Evolutionary conservation across 441 rosid genomes (phyloP).

Genomic region (Syzygium syzygioides): DNA sequence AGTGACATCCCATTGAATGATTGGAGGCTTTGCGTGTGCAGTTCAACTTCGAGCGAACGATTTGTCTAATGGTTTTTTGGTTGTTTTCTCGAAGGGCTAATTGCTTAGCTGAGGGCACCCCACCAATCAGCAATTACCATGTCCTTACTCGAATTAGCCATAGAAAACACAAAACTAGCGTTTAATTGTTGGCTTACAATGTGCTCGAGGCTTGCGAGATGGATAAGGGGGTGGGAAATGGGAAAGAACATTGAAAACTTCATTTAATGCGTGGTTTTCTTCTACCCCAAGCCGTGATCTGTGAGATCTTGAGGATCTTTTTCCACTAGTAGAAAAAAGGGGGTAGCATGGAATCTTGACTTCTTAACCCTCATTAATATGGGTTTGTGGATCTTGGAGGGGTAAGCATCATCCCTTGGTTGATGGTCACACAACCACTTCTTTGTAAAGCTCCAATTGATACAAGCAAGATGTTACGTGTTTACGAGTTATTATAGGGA

Average conservation of each 20-base stretch:
- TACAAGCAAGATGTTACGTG: neutral
- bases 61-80: neutral
- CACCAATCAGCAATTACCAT: neutral
- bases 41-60: neutral
- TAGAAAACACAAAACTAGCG: neutral
- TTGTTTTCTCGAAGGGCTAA: neutral
- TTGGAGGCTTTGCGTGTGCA: conserved; percentile 14
- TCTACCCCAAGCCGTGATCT: conserved; percentile 13
- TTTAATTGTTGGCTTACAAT: neutral
- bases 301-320: conserved; percentile 1
- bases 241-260: neutral
- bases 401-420: conserved; percentile 7
- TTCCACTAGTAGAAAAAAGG: neutral
- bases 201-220: neutral
- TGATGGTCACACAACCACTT: conserved; percentile 24
- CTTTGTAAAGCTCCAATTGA: neutral
- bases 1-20: neutral
- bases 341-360: conserved; percentile 39
- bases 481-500: neutral
- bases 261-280: conserved; percentile 2
- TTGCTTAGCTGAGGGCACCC: neutral
- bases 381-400: neutral
- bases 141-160: conserved; percentile 1
- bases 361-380: conserved; percentile 7
- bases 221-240: neutral